phyloP scores from a whole-genome alignment of 164 flowering plant species.

The Magnolia kwangsiensis region DNA sequence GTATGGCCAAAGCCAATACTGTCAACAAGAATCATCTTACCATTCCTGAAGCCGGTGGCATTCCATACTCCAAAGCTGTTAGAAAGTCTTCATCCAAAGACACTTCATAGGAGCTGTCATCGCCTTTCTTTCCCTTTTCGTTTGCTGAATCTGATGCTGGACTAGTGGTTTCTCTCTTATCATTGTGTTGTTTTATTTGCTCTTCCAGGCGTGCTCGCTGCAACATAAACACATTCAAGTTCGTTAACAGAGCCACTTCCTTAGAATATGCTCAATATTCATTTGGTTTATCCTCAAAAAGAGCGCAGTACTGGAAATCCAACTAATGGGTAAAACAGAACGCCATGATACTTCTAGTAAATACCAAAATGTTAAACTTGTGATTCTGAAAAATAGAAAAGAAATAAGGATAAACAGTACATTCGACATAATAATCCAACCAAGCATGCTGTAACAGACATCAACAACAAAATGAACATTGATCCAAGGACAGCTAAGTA shows the following conservation, averaged over 20 bases:
- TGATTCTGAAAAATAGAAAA: too few species aligned
- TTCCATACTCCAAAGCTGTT: conserved; percentile 92
- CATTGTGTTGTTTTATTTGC: conserved; percentile 82
- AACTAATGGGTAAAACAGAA: too few species aligned
- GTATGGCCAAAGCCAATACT: not conserved
- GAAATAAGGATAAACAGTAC: too few species aligned
- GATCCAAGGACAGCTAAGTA: too few species aligned
- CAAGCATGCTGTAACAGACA: too few species aligned
- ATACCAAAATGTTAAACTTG: too few species aligned
- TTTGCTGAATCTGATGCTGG: conserved; percentile 22
- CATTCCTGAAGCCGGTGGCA: conserved; percentile 99
- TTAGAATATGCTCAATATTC: not conserved
- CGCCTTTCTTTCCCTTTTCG: conserved; percentile 32
- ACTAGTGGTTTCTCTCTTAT: conserved; percentile 43
- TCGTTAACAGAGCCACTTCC: not conserved
- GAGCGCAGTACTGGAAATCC: too few species aligned
- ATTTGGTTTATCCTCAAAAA: too few species aligned
- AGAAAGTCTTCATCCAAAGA: conserved; percentile 88
- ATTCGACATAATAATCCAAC: too few species aligned
- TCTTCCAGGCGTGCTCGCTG: conserved; percentile 90
- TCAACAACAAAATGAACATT: too few species aligned
- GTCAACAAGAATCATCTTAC: conserved; percentile 31
- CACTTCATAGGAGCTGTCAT: conserved; percentile 76
- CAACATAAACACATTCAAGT: conserved; percentile 5
- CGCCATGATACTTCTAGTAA: too few species aligned